Percentiles rank a stretch among this genome's conserved stretches.
phyloP scores from a whole-genome alignment of 495 filamentous ascomycete genomes.

The Evansstolkia leycettana region DNA sequence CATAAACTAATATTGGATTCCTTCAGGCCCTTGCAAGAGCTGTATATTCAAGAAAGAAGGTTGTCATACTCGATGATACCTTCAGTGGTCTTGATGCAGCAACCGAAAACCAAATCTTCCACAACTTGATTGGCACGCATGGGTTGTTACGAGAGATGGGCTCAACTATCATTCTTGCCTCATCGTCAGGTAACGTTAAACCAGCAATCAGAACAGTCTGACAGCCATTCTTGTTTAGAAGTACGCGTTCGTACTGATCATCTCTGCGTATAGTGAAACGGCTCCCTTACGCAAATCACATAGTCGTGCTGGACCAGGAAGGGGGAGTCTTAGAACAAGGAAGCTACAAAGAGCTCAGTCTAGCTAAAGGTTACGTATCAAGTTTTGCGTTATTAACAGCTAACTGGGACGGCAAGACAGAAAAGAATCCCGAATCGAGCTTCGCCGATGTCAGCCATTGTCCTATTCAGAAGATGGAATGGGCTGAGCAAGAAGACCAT shows the following conservation, averaged over 20 bases:
- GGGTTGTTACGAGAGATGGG: conserved; percentile 38
- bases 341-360: conserved; percentile 29
- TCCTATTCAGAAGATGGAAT: too few species aligned
- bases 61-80: conserved; percentile 46
- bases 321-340: conserved; percentile 39
- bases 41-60: conserved; percentile 41
- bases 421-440: conserved; percentile 2
- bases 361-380: conserved; percentile 25
- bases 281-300: conserved; percentile 37
- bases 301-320: conserved; percentile 35
- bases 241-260: too few species aligned
- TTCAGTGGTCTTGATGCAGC: conserved; percentile 48
- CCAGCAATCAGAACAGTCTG: background rate
- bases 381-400: conserved; percentile 3
- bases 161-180: conserved; percentile 40
- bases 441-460: background rate
- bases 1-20: background rate
- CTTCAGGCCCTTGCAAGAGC: conserved; percentile 40
- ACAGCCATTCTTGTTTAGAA: too few species aligned
- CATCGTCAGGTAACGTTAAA: conserved; percentile 16
- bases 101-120: conserved; percentile 49
- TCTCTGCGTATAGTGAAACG: conserved; percentile 21
- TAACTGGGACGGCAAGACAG: conserved; percentile 19
- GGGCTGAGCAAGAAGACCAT: conserved; percentile 14
- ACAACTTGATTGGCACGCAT: conserved; percentile 38